phyloP scores from a whole-genome alignment of 2,329 filamentous ascomycete genomes.

The Fusarium bactridioides region DNA sequence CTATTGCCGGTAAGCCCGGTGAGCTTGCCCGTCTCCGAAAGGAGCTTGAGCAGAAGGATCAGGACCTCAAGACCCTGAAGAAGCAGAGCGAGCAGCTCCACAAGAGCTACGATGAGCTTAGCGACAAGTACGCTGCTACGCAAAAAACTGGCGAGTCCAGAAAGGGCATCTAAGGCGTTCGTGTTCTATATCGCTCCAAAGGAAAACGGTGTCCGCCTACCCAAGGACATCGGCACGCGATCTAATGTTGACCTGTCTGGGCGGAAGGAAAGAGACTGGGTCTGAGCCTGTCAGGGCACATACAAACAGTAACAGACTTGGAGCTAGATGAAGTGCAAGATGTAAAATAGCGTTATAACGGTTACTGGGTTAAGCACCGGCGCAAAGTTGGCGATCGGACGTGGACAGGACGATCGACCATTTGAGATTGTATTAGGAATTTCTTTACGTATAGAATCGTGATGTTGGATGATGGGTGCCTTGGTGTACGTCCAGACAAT shows the following conservation, averaged over 20 bases:
- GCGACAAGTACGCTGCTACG: slow-evolving; percentile 78
- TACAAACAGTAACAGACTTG: slow-evolving; percentile 1
- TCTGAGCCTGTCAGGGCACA: slow-evolving; percentile 21
- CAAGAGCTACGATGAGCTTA: slow-evolving; percentile 84
- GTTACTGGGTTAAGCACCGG: slow-evolving; percentile 22
- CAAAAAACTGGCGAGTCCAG: slow-evolving; percentile 60
- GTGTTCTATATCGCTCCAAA: background rate
- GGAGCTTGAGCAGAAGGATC: slow-evolving; percentile 80
- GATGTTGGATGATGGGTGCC: slow-evolving; percentile 1
- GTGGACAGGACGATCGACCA: slow-evolving; percentile 15
- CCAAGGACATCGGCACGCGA: background rate
- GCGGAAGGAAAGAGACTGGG: background rate
- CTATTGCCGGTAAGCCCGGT: slow-evolving; percentile 75
- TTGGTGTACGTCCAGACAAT: background rate
- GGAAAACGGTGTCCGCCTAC: background rate
- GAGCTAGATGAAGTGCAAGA: background rate
- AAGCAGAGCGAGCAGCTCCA: slow-evolving; percentile 88
- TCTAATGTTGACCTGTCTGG: background rate
- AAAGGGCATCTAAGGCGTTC: slow-evolving; percentile 61
- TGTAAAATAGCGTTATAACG: slow-evolving; percentile 28
- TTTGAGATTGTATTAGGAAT: slow-evolving; percentile 31
- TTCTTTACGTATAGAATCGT: slow-evolving; percentile 20
- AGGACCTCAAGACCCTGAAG: slow-evolving; percentile 86
- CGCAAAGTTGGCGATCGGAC: slow-evolving; percentile 24
- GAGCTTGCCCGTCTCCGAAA: slow-evolving; percentile 75